Percentiles rank a stretch among this genome's conserved stretches.
These are phyloP conservation scores for Sporothrix variecibatus DNA, from an alignment of 2,329 filamentous ascomycete species.

Conservation along the genomic window DNA sequence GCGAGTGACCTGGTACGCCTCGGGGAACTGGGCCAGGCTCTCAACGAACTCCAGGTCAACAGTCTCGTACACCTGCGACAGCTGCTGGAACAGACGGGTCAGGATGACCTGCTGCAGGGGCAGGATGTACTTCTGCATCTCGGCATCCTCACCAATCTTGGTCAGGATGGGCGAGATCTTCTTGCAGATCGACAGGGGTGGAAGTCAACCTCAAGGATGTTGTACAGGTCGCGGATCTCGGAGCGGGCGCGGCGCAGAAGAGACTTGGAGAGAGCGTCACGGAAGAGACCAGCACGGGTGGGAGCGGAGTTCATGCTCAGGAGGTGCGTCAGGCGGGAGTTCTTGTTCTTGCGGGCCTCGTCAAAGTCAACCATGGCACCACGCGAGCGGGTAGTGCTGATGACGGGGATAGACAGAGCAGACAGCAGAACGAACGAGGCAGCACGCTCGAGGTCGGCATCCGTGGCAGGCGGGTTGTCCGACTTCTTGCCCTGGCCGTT, in stretches of 20 bases:
- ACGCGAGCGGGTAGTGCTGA: constrained; percentile 94
- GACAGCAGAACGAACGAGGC: constrained; percentile 95
- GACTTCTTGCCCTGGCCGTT: constrained; percentile 87
- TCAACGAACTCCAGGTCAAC: constrained; percentile 93
- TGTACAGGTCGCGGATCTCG: constrained; percentile 96
- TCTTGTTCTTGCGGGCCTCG: constrained; percentile 98
- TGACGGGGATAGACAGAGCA: constrained; percentile 96
- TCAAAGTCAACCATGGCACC: constrained; percentile 96
- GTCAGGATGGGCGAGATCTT: constrained; percentile 96
- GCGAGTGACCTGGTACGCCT: constrained; percentile 89
- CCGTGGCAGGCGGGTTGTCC: constrained; percentile 87
- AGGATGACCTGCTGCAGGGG: constrained; percentile 98
- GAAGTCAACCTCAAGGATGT: constrained; percentile 98
- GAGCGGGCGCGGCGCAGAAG: constrained; percentile 88
- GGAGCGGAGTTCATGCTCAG: constrained; percentile 90
- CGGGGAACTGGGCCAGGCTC: constrained; percentile 90
- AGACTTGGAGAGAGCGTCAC: constrained; percentile 92
- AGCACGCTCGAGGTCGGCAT: constrained; percentile 88
- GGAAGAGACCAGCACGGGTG: constrained; percentile 87
- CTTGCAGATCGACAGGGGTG: constrained; percentile 98
- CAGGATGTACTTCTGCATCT: constrained; percentile 96
- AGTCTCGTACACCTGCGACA: constrained; percentile 98
- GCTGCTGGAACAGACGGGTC: constrained; percentile 96
- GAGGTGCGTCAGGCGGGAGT: constrained; percentile 92
- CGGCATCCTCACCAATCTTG: constrained; percentile 88